These are phyloP conservation scores for Globisporangium apiculatum DNA, from an alignment of 352 stramenopile species.

Conservation along the genomic window DNA sequence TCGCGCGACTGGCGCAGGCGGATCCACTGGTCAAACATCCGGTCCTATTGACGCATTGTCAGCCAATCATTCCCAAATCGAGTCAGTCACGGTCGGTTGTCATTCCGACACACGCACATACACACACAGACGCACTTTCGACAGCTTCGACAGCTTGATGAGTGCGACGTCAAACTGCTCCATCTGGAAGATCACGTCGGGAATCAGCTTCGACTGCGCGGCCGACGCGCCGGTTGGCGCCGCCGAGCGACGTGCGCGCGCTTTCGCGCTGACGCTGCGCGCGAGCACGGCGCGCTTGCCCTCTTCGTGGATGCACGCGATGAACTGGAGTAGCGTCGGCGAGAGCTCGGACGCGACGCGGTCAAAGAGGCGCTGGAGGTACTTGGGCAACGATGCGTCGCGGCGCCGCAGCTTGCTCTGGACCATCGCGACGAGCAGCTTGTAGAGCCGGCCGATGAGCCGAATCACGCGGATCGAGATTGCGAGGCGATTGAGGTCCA, in stretches of 20 bases:
- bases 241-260: not conserved
- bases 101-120: too few relatives aligned
- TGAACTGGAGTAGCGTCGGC: slow-evolving; percentile 38
- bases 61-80: too few relatives aligned
- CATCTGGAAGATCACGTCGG: slow-evolving; percentile 58
- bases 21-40: slow-evolving; percentile 48
- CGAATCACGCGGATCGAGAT: slow-evolving; percentile 38
- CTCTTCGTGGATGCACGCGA: slow-evolving; percentile 42
- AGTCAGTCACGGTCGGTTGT: too few relatives aligned
- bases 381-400: slow-evolving; percentile 27
- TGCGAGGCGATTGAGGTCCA: slow-evolving; percentile 27
- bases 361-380: slow-evolving; percentile 42
- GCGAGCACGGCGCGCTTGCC: slow-evolving; percentile 18
- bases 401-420: slow-evolving; percentile 37
- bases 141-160: slow-evolving; percentile 62
- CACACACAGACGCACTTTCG: slow-evolving; percentile 11
- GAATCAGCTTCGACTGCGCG: slow-evolving; percentile 47
- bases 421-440: slow-evolving; percentile 35
- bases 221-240: slow-evolving; percentile 8
- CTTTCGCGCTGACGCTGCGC: slow-evolving; percentile 5
- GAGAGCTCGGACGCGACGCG: slow-evolving; percentile 32
- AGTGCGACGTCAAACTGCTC: slow-evolving; percentile 62
- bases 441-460: slow-evolving; percentile 39
- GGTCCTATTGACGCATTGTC: slow-evolving; percentile 3
- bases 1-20: slow-evolving; percentile 38